Evolutionary conservation across 805 yeast species (phyloP).

Genomic region (Candida koratica): DNA sequence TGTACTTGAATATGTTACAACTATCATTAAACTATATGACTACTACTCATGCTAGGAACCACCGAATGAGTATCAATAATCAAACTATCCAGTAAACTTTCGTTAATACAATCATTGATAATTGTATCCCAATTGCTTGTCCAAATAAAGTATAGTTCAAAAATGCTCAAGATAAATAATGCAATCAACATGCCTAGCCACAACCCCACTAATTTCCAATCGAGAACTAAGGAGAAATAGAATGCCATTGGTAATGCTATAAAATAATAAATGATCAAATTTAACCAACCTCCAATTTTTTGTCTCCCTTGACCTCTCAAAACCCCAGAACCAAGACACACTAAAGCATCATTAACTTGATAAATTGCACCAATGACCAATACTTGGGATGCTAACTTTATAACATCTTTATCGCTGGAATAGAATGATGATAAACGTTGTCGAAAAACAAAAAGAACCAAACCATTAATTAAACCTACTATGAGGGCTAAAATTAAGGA

Average conservation of each 20-base stretch:
- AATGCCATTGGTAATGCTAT: slow-evolving; percentile 49
- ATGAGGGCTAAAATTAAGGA: slow-evolving; percentile 30
- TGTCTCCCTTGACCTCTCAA: slow-evolving; percentile 59
- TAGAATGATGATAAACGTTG: slow-evolving; percentile 37
- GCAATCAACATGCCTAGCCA: slow-evolving; percentile 49
- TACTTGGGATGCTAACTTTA: slow-evolving; percentile 36
- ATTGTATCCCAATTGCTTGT: slow-evolving; percentile 42
- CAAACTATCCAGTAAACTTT: slow-evolving; percentile 36
- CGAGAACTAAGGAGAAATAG: slow-evolving; percentile 38
- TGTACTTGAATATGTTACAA: too few relatives aligned
- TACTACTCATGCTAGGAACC: slow-evolving; percentile 28
- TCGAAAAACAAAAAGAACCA: slow-evolving; percentile 36
- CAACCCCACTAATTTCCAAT: slow-evolving; percentile 41
- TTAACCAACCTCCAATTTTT: slow-evolving; percentile 51
- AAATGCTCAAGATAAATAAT: slow-evolving; percentile 35
- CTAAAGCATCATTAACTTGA: slow-evolving; percentile 48
- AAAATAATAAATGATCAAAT: slow-evolving; percentile 44
- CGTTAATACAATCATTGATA: slow-evolving; percentile 38
- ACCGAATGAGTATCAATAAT: slow-evolving; percentile 29
- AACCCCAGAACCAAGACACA: slow-evolving; percentile 50
- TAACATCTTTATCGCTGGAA: slow-evolving; percentile 36
- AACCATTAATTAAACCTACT: slow-evolving; percentile 36
- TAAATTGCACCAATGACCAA: slow-evolving; percentile 47
- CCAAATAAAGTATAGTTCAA: slow-evolving; percentile 40
- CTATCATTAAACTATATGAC: slow-evolving; percentile 14